Base-by-base conservation (phyloP, 352 stramenopile genomes). In the Phytophthora sp. region DNA sequence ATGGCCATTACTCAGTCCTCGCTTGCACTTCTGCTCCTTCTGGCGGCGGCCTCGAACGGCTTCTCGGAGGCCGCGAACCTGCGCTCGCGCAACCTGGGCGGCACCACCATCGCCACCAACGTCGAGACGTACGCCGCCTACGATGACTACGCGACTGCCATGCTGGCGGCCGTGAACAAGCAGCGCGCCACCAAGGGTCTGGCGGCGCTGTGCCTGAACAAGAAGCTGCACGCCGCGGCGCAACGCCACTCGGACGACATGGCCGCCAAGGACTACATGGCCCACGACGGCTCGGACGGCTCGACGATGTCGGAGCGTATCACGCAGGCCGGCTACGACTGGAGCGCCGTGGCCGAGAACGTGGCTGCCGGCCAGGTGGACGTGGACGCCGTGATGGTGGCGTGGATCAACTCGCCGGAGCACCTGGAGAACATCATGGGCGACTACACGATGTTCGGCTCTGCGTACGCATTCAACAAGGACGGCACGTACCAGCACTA, bases 231-330 rank as follows among this genome's bases (percentile, higher is more conserved):
- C 7, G 11, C 11, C 8, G 59, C 69, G 0, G 61, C 72, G 1
- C 49, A 72, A 45, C 24, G 49, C 24, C 66, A 67, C 39, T 82
- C 70, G 17, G 41, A 77, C 12, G 79, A 88, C 59, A 74, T 77
- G 66, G 79, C 79, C n/a, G 59, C 38, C 2, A 74, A 82, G 27
- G 60, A 82, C 59, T 85, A 64, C 34, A 79, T 87, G 66, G 64
- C 41, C 31, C 79, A 88, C 66, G 72, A 53, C 0, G 74, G 76
- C 18, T 70, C 68, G 18, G 61, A 72, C 44, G 76, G 79, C 0
- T 83, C 71, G 21, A 76, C 56, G 0, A 73, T 81, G 62, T 49
- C 32, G 10, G 9, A 65, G 18, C 79, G 79, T 5, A 71, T 89
- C 38, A 77, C 62, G 15, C 18, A 51, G 7, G 43, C 77, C 21